Conservation (phyloP, 78 protist genomes). For the Paratrimastix pyriformis region DNA sequence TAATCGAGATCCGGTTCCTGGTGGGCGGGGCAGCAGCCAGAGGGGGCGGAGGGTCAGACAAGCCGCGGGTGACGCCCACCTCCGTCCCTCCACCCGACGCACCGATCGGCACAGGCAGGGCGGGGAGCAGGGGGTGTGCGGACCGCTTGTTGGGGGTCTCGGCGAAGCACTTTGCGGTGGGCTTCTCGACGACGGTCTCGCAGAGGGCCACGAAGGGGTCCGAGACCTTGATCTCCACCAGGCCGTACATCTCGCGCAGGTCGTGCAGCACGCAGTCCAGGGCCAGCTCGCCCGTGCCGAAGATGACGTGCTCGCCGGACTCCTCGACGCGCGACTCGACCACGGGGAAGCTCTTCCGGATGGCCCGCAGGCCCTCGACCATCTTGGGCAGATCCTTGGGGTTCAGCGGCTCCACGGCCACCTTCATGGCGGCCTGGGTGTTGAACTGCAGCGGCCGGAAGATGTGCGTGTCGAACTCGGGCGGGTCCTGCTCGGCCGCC, state of each 20-base stretch:
- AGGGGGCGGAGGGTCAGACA: slow-evolving; percentile 19
- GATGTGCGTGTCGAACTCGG: too few species aligned
- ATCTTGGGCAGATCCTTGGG: slow-evolving; percentile 94
- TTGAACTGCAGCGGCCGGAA: slow-evolving; percentile 12
- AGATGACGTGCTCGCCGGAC: slow-evolving; percentile 86
- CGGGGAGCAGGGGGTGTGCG: not conserved
- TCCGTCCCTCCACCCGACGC: not conserved
- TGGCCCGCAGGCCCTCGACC: slow-evolving; percentile 79
- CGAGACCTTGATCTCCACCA: slow-evolving; percentile 82
- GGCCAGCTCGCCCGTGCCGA: slow-evolving; percentile 96
- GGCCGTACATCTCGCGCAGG: slow-evolving; percentile 65
- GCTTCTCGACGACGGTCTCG: slow-evolving; percentile 88
- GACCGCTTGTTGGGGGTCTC: slow-evolving; percentile 76
- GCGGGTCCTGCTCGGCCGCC: not conserved
- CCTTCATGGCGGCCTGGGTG: slow-evolving; percentile 63
- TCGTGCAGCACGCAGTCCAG: slow-evolving; percentile 91
- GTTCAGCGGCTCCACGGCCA: slow-evolving; percentile 84
- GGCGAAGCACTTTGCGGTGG: slow-evolving; percentile 79
- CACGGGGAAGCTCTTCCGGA: slow-evolving; percentile 83
- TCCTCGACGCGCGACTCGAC: slow-evolving; percentile 79
- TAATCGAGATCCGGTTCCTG: slow-evolving; percentile 93
- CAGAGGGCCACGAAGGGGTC: slow-evolving; percentile 86
- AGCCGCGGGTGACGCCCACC: not conserved
- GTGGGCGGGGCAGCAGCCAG: slow-evolving; percentile 97
- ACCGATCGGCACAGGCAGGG: not conserved